Conservation (phyloP, 495 filamentous ascomycete genomes). For the Xylaria longipes region DNA sequence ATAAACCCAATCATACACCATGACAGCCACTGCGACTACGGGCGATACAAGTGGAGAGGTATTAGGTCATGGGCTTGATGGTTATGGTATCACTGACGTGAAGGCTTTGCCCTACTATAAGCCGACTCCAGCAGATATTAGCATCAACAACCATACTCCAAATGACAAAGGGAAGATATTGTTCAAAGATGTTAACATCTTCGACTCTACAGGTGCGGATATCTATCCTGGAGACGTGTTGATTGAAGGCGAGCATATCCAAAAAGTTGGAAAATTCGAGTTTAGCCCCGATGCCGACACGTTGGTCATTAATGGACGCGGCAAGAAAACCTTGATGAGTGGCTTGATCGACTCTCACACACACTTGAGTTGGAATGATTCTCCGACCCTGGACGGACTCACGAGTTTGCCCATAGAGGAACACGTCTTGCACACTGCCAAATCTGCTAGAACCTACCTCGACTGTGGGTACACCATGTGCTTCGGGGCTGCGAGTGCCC, state of each 20-base stretch:
- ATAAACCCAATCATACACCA: background rate
- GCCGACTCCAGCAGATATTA: conserved; percentile 18
- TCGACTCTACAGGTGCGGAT: conserved; percentile 54
- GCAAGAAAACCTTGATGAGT: conserved; percentile 53
- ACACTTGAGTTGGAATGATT: conserved; percentile 56
- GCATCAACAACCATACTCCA: conserved; percentile 15
- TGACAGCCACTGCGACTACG: background rate
- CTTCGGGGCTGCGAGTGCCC: conserved; percentile 59
- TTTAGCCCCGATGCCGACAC: conserved; percentile 15
- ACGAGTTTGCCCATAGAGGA: conserved; percentile 51
- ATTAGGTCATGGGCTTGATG: conserved; percentile 15
- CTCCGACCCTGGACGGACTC: conserved; percentile 16
- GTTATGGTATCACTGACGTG: conserved; percentile 11
- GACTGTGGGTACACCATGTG: conserved; percentile 43
- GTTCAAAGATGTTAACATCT: conserved; percentile 55
- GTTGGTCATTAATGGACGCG: conserved; percentile 44
- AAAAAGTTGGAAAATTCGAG: conserved; percentile 43
- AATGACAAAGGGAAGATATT: conserved; percentile 42
- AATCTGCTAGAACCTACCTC: conserved; percentile 51
- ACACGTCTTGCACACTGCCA: conserved; percentile 54
- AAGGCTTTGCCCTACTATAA: conserved; percentile 15
- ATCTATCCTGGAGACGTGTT: conserved; percentile 58
- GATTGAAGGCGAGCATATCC: conserved; percentile 51
- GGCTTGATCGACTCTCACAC: conserved; percentile 59
- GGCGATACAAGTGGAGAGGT: background rate